Evolutionary conservation across 2,329 filamentous ascomycete genomes (phyloP), one percentile per base, ranked within the genome.

Genomic region (Clonostachys byssicola): DNA sequence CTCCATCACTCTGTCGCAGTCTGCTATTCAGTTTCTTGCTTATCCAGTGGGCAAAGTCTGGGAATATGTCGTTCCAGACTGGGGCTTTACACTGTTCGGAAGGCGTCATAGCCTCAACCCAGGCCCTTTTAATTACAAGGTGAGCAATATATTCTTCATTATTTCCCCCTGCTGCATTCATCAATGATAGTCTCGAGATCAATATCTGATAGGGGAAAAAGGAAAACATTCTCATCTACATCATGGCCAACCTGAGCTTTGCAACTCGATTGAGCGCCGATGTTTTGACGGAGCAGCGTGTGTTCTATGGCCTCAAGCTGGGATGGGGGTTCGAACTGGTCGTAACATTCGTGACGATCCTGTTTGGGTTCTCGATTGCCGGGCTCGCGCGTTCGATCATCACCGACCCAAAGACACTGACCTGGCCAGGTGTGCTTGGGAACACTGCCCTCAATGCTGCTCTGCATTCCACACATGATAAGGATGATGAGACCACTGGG

Each of bases 141-240:
- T 30, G 2, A 30, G 23, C 9, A 30, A 30, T 7, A 10, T 30
- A 30, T 30, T 30, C 23, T 30, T 30, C 23, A 9, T 10, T 30
- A 30, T 10, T 30, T 10, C 6, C 23, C 23, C 9, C 23, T 30
- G 23, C 9, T 30, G 5, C 6, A 30, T 10, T 10, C 23, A 30
- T 30, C 23, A 10, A 30, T 30, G 9, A 4, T 30, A 30, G 8
- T 30, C 23, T 3, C 23, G 23, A 30, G 23, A 9, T 9, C 23
- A 9, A 30, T 30, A 10, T 30, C 23, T 30, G 23, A 30, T 10
- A 30, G 10, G 23, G 23, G 10, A 3, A 73, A 53, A 83, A 83
- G 55, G 79, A 83, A 58, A 78, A 83, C 53, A 77, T 79, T 67
- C 60, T 82, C n/a, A 75, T 80, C 35, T 74, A 74, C 4, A 76